phyloP scores from a whole-genome alignment of 2,329 filamentous ascomycete species.

The Penicillium sp. region DNA sequence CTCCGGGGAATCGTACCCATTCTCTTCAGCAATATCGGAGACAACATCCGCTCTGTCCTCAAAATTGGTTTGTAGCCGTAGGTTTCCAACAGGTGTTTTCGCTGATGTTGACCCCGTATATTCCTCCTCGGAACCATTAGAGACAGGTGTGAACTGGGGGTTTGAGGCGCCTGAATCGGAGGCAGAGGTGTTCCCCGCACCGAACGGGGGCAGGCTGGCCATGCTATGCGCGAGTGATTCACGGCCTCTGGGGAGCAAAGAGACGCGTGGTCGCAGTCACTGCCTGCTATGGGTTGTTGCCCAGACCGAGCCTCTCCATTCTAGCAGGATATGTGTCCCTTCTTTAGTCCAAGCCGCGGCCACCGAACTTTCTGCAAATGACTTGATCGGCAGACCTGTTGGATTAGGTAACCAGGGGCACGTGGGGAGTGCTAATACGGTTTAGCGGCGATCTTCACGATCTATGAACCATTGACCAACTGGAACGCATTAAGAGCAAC shows the following conservation, averaged over 20 bases:
- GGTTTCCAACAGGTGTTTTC: slow-evolving; percentile 21
- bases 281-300: background rate
- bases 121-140: slow-evolving; percentile 33
- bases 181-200: slow-evolving; percentile 27
- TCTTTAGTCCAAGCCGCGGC: background rate
- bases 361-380: slow-evolving; percentile 8
- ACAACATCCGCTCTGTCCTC: slow-evolving; percentile 18
- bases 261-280: background rate
- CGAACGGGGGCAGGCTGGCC: slow-evolving; percentile 28
- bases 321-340: background rate
- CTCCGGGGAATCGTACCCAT: slow-evolving; percentile 32
- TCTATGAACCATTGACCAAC: background rate
- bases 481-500: background rate
- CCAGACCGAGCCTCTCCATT: background rate
- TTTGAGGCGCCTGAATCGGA: slow-evolving; percentile 31
- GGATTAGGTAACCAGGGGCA: slow-evolving; percentile 17
- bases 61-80: slow-evolving; percentile 41
- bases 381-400: slow-evolving; percentile 5
- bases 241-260: background rate
- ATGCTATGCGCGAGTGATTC: slow-evolving; percentile 15
- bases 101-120: slow-evolving; percentile 11
- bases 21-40: slow-evolving; percentile 28
- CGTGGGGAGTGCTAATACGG: slow-evolving; percentile 10
- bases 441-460: slow-evolving; percentile 7
- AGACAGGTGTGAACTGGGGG: slow-evolving; percentile 38